Evolutionary conservation across 768 basidiomycete species (phyloP).

Genomic region (Rhodotorula sphaerocarpa): DNA sequence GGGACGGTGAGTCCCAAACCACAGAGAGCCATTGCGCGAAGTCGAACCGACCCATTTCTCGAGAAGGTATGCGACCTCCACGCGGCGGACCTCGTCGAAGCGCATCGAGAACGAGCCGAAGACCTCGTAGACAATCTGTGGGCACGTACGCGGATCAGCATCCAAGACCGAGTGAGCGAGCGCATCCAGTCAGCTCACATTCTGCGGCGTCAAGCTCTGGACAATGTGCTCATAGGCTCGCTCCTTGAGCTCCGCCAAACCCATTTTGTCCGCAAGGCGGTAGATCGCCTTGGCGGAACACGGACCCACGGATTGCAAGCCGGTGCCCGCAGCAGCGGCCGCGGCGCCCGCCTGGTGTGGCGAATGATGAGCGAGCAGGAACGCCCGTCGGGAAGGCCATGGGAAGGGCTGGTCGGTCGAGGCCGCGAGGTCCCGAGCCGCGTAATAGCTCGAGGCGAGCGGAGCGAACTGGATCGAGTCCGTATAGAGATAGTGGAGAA

Average conservation of each 20-base stretch:
- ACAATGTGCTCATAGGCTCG: slow-evolving; percentile 46
- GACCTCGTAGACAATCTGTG: slow-evolving; percentile 44
- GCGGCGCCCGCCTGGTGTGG: neutral
- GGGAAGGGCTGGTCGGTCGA: neutral
- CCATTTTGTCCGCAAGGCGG: slow-evolving; percentile 41
- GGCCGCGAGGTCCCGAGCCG: slow-evolving; percentile 24
- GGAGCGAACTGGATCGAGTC: slow-evolving; percentile 46
- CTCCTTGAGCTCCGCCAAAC: slow-evolving; percentile 43
- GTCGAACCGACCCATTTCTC: slow-evolving; percentile 26
- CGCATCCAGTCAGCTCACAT: slow-evolving; percentile 21
- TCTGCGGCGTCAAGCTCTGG: slow-evolving; percentile 42
- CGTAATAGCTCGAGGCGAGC: slow-evolving; percentile 42
- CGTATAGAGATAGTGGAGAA: slow-evolving; percentile 47
- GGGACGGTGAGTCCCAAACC: slow-evolving; percentile 3
- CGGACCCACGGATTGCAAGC: slow-evolving; percentile 27
- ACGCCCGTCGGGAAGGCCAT: slow-evolving; percentile 15
- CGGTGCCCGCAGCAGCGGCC: no score
- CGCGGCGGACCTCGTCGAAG: slow-evolving; percentile 46
- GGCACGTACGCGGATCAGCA: neutral
- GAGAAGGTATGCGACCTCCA: slow-evolving; percentile 39
- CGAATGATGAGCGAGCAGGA: slow-evolving; percentile 18
- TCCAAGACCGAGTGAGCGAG: no score
- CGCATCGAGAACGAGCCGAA: slow-evolving; percentile 45
- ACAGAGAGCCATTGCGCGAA: slow-evolving; percentile 31
- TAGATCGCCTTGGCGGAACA: slow-evolving; percentile 44